phyloP scores from a whole-genome alignment of 306 rosid genomes.

The Datisca glomerata region DNA sequence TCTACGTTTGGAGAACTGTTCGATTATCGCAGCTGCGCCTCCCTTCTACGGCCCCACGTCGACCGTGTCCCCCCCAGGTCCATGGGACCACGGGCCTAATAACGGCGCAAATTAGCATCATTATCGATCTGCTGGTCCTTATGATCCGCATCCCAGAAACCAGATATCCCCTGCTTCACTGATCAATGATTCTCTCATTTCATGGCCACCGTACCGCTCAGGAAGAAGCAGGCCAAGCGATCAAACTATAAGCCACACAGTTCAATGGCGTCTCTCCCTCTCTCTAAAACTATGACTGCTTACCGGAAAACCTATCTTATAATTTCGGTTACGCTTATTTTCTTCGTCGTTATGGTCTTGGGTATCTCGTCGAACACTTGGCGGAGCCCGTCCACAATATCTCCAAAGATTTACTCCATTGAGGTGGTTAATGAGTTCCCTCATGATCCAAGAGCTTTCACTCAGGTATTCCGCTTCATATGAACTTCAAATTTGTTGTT shows the following conservation, averaged over 20 bases:
- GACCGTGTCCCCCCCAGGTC: no score
- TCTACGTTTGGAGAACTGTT: no score
- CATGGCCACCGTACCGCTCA: conserved; percentile 51
- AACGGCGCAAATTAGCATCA: no score
- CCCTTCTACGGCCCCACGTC: no score
- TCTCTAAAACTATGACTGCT: conserved; percentile 3
- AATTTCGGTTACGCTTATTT: conserved; percentile 16
- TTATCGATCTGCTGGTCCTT: no score
- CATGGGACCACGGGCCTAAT: no score
- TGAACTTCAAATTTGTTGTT: no score
- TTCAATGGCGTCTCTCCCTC: conserved; percentile 39
- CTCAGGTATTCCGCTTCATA: conserved; percentile 48
- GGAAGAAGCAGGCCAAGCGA: conserved; percentile 28
- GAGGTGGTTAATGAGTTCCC: conserved; percentile 71
- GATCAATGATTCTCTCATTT: conserved; percentile 9
- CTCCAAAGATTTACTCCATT: conserved; percentile 21
- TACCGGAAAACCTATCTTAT: conserved; percentile 14
- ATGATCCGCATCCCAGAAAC: no score
- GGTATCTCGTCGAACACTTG: conserved; percentile 31
- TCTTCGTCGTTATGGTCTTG: conserved; percentile 22
- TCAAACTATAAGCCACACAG: conserved; percentile 10
- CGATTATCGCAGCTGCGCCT: no score
- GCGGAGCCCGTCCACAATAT: conserved; percentile 12
- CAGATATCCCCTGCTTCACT: no score
- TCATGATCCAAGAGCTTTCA: conserved; percentile 81